phyloP scores from a whole-genome alignment of 2,329 filamentous ascomycete species.

The Phaeosphaeria sp. region DNA sequence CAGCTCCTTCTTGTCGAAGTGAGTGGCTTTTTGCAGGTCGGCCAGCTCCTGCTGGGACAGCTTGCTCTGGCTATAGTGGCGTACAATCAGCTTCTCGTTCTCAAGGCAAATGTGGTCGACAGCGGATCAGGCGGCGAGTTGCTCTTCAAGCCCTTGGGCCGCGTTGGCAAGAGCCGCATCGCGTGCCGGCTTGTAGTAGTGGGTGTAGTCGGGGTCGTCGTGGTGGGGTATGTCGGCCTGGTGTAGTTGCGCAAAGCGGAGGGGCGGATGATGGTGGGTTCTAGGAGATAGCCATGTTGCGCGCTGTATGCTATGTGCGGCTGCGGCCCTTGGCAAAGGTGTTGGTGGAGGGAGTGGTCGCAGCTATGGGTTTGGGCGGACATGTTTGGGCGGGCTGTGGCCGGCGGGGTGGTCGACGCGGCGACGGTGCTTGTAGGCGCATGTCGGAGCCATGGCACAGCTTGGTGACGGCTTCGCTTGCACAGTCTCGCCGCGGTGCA shows the following conservation, averaged over 20 bases:
- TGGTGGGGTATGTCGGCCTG: slow-evolving; percentile 26
- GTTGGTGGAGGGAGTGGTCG: slow-evolving; percentile 6
- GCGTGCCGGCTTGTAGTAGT: slow-evolving; percentile 36
- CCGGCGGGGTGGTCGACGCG: slow-evolving; percentile 6
- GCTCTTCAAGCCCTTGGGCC: slow-evolving; percentile 28
- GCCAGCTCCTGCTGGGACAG: slow-evolving; percentile 94
- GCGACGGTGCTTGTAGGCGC: slow-evolving; percentile 4
- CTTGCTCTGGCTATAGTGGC: slow-evolving; percentile 83
- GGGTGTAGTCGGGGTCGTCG: slow-evolving; percentile 30
- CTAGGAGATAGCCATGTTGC: slow-evolving; percentile 31
- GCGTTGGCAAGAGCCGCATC: slow-evolving; percentile 35
- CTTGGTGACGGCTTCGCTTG: slow-evolving; percentile 3
- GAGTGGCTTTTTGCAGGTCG: slow-evolving; percentile 94
- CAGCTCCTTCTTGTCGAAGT: slow-evolving; percentile 99
- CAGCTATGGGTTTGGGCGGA: slow-evolving; percentile 8
- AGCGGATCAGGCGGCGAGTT: slow-evolving; percentile 27
- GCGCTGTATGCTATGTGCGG: slow-evolving; percentile 21
- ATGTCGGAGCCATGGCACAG: slow-evolving; percentile 13
- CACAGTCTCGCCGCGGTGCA: slow-evolving; percentile 16
- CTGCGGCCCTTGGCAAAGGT: slow-evolving; percentile 10
- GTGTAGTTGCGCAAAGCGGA: slow-evolving; percentile 43
- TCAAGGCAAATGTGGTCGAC: slow-evolving; percentile 31
- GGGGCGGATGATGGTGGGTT: slow-evolving; percentile 26
- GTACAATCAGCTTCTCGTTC: slow-evolving; percentile 42
- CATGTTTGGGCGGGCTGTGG: slow-evolving; percentile 15